Evolutionary conservation across 2,329 filamentous ascomycete genomes (phyloP).

Genomic region (Boeremia exigua): DNA sequence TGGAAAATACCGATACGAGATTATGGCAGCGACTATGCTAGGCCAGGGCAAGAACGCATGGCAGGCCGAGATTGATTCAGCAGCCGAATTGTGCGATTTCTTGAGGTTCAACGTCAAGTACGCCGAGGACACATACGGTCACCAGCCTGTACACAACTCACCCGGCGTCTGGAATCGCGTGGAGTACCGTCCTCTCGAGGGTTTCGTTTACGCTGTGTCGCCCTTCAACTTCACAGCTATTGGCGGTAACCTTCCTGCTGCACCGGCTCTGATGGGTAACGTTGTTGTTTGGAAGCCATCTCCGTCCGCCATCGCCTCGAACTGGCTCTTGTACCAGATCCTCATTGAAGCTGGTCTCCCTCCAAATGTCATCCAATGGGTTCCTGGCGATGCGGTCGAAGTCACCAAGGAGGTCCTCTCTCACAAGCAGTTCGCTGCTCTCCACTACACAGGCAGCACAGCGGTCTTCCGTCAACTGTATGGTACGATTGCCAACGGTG

Average conservation of each 20-base stretch:
- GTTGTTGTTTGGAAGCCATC: conserved; percentile 98
- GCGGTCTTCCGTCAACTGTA: conserved; percentile 89
- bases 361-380: conserved; percentile 88
- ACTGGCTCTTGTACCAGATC: conserved; percentile 89
- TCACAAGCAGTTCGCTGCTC: conserved; percentile 82
- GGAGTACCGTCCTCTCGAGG: conserved; percentile 88
- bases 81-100: conserved; percentile 91
- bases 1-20: conserved; percentile 92
- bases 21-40: conserved; percentile 95
- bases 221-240: conserved; percentile 99
- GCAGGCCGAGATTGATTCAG: conserved; percentile 98
- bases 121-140: conserved; percentile 85
- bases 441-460: conserved; percentile 95
- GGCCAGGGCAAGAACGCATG: conserved; percentile 98
- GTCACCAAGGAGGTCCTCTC: conserved; percentile 78
- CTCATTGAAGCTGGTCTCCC: conserved; percentile 90
- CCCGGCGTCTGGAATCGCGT: conserved; percentile 89
- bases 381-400: conserved; percentile 85
- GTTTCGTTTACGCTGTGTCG: conserved; percentile 92
- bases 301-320: conserved; percentile 84
- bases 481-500: conserved; percentile 80
- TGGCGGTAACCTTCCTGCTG: conserved; percentile 81
- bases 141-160: conserved; percentile 84
- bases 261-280: conserved; percentile 89
- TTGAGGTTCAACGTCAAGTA: conserved; percentile 93